Evolutionary conservation across 2,329 filamentous ascomycete genomes (phyloP).

Genomic region (Fusarium burgessii): DNA sequence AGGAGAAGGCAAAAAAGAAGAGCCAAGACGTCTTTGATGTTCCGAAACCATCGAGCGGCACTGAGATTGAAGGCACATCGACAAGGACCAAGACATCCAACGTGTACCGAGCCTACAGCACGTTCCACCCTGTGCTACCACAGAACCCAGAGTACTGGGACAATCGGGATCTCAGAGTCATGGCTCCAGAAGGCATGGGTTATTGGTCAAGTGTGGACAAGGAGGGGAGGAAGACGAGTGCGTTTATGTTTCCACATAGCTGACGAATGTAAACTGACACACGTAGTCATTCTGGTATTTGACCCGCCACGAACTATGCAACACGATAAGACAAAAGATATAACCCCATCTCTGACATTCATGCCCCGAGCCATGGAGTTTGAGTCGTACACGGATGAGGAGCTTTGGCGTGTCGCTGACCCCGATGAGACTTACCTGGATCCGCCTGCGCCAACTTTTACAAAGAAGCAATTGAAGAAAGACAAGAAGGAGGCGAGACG

Average conservation of each 20-base stretch:
- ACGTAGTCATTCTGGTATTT: slow-evolving; percentile 40
- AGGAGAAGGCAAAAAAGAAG: slow-evolving; percentile 8
- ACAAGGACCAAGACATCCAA: slow-evolving; percentile 42
- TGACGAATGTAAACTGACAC: slow-evolving; percentile 1
- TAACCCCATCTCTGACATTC: slow-evolving; percentile 42
- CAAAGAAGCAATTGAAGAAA: slow-evolving; percentile 3
- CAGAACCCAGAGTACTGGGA: slow-evolving; percentile 40
- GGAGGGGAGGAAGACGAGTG: slow-evolving; percentile 33
- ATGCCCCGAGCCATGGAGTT: slow-evolving; percentile 48
- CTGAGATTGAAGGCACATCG: slow-evolving; percentile 11
- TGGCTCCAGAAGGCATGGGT: slow-evolving; percentile 45
- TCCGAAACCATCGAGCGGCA: neutral
- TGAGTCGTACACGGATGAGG: slow-evolving; percentile 47
- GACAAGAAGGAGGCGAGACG: slow-evolving; percentile 26
- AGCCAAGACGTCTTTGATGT: neutral
- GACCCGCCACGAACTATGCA: slow-evolving; percentile 43
- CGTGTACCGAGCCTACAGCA: slow-evolving; percentile 47
- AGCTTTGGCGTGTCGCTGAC: slow-evolving; percentile 44
- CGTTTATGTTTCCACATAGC: neutral
- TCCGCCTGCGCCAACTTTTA: slow-evolving; percentile 36
- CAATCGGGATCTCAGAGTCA: slow-evolving; percentile 46
- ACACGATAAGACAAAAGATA: slow-evolving; percentile 33
- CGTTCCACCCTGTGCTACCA: slow-evolving; percentile 42
- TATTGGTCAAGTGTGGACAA: slow-evolving; percentile 43
- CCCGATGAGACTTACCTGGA: slow-evolving; percentile 46